Evolutionary conservation across 1,139 yeast species (phyloP).

Genomic region (Zygosaccharomyces sapae): DNA sequence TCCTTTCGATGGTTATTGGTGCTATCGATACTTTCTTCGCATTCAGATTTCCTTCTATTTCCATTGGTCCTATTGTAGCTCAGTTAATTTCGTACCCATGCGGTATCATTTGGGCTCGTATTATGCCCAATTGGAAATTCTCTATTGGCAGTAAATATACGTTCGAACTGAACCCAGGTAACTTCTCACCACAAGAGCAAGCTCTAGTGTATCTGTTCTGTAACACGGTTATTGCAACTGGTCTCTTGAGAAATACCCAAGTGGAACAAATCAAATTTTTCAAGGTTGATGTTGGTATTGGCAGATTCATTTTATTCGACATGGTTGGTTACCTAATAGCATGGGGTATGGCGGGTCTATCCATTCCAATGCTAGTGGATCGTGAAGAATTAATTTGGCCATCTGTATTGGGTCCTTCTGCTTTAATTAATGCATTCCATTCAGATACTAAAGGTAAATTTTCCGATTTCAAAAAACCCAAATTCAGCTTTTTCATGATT

Average conservation of each 20-base stretch:
- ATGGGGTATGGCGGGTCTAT: constrained; percentile 61
- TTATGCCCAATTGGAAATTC: constrained; percentile 42
- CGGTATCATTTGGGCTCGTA: constrained; percentile 49
- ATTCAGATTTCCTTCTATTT: constrained; percentile 53
- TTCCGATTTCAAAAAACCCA: constrained; percentile 37
- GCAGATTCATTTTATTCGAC: constrained; percentile 48
- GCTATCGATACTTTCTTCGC: constrained; percentile 58
- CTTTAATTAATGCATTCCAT: constrained; percentile 46
- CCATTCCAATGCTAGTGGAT: constrained; percentile 52
- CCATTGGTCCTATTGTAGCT: constrained; percentile 52
- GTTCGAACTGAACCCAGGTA: constrained; percentile 50
- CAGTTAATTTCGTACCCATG: constrained; percentile 60
- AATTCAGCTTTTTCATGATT: constrained; percentile 45
- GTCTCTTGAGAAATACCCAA: constrained; percentile 53
- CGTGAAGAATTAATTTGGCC: constrained; percentile 72
- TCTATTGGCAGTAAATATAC: constrained; percentile 14
- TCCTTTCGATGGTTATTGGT: constrained; percentile 57
- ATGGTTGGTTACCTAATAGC: constrained; percentile 56
- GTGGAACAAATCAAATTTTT: constrained; percentile 42
- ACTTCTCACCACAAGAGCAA: constrained; percentile 63
- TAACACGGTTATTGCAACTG: constrained; percentile 52
- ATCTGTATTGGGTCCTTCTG: constrained; percentile 50
- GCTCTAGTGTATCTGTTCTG: constrained; percentile 41
- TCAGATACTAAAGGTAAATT: constrained; percentile 49
- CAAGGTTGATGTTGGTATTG: constrained; percentile 47